Evolutionary conservation across 2,329 filamentous ascomycete genomes (phyloP), one percentile per base, ranked within the genome.

Genomic region (Phyllosticta citriasiana): DNA sequence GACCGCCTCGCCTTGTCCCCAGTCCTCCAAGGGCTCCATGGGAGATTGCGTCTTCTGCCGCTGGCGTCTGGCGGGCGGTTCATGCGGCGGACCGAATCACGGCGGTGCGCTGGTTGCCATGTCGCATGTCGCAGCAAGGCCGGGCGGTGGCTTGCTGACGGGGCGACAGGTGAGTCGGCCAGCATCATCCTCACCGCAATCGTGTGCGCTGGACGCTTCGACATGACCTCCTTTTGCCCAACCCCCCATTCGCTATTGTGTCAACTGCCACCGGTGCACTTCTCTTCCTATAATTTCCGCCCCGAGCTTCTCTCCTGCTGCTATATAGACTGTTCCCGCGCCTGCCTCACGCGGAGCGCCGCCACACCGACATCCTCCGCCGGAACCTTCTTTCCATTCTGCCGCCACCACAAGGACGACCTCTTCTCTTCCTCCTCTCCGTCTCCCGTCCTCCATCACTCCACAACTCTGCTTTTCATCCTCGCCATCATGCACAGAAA

Each of bases 401-500:
- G 52, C 40, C 58, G 40, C 57, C 19, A 19, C 9, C 50, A 22
- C 33, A 22, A 22, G 1, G 19, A 22, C 19, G 19, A 22, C 19
- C 19, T 22, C 19, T 22, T 22, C 40, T n/a, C 26, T 24, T 24
- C 50, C 57, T 58, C 57, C 33, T 26, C 57, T 58, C 33, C 19
- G 50, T 53, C 25, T 54, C 22, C 30, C 5, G 27, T 27, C 33
- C 25, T 30, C 25, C 57, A 10, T 30, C 33, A 40, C 33, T 5
- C 10, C 33, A 16, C 19, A 22, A 22, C 33, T 40, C 33, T 40
- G 22, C 61, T 33, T 19, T 19, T 14, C 53, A 51, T 40, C 59
- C 19, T 61, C 62, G 59, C 70, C 68, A 75, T 66, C 66, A 92
- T 92, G 88, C 89, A 88, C 75, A 84, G 87, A 68, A 83, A 82